These are phyloP conservation scores for Aspergillus fructus DNA, from an alignment of 2,329 filamentous ascomycete genomes.

Conservation along the genomic window DNA sequence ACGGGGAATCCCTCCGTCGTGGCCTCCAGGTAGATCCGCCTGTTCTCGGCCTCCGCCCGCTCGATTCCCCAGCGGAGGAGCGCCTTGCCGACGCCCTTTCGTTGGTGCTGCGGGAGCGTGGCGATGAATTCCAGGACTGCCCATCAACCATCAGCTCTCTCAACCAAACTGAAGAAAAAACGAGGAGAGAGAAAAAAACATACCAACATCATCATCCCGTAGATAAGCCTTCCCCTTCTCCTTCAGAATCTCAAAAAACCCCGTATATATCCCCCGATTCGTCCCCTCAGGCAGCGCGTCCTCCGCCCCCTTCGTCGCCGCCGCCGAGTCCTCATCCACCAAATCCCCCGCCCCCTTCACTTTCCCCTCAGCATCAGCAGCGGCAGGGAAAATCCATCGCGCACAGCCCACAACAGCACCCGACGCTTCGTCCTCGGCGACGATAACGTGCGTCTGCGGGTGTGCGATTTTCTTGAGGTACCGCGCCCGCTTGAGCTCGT, in stretches of 20 bases:
- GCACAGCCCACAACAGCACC: conserved; percentile 46
- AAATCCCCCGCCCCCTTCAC: conserved; percentile 23
- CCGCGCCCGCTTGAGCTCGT: conserved; percentile 37
- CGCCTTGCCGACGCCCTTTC: conserved; percentile 15
- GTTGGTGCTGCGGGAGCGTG: conserved; percentile 12
- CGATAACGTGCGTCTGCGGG: conserved; percentile 41
- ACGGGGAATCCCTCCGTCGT: conserved; percentile 49
- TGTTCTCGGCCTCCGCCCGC: conserved; percentile 45
- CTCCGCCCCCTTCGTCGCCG: conserved; percentile 37
- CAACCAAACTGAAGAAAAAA: not conserved
- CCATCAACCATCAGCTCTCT: too few relatives aligned
- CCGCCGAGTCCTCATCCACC: not conserved
- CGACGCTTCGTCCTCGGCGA: conserved; percentile 35
- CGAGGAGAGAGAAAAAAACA: conserved; percentile 4
- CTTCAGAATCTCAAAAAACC: conserved; percentile 19
- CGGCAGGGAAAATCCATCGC: conserved; percentile 44
- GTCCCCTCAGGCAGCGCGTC: conserved; percentile 35
- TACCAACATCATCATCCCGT: conserved; percentile 16
- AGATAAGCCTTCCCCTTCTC: conserved; percentile 2
- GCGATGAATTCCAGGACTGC: conserved; percentile 19
- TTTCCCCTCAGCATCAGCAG: not conserved
- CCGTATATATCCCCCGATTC: conserved; percentile 41
- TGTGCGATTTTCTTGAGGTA: conserved; percentile 43
- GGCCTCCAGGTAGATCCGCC: conserved; percentile 52
- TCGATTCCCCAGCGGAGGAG: conserved; percentile 45